Base-by-base conservation (phyloP, 192 early-diverging fungal species). In the Martensiomyces pterosporus region DNA sequence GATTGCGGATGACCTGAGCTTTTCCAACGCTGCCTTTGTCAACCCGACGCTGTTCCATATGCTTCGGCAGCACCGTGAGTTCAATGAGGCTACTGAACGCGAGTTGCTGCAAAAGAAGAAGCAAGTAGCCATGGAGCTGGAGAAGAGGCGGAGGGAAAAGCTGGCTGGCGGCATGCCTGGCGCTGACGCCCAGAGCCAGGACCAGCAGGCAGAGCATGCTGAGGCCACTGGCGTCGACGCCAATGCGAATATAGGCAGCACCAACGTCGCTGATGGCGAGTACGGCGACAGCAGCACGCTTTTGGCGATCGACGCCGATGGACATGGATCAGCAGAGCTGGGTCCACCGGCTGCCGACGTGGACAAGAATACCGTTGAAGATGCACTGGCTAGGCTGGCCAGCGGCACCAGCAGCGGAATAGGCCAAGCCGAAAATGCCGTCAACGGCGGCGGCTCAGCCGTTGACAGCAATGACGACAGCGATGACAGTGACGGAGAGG, bases 31-130 rank as follows among this genome's bases (percentile, higher is more conserved):
- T 3, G 60, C 72, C 6, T 75, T 75, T 60, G 72, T 75, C 25
- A 75, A 75, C 19, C 72, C 72, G 27, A 75, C 72, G 2, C 45
- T 75, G n/a, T 75, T 75, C 43, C 66, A 67, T 25, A 75, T 75
- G 72, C 66, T 75, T 32, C 64, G 72, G 21, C 64, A 75, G 33
- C 72, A 75, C 37, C 72, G 72, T 36, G 72, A 75, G 53, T 75
- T 75, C 40, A 75, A 67, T 27, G 72, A 75, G n/a, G 72, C 66
- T 13, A 75, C 72, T 0, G 72, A 75, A 25, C 72, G 72, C 36
- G 72, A 75, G 27, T 45, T 67, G 29, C 52, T 68, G 10, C 52
- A 64, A 39, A 67, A 61, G 43, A 75, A 75, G 27, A 60, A 57
- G 37, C 48, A 64, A 18, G 39, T 60, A 8, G 72, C 70, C 18